Base-by-base conservation (phyloP, 352 stramenopile species). In the Phytophthora pini region DNA sequence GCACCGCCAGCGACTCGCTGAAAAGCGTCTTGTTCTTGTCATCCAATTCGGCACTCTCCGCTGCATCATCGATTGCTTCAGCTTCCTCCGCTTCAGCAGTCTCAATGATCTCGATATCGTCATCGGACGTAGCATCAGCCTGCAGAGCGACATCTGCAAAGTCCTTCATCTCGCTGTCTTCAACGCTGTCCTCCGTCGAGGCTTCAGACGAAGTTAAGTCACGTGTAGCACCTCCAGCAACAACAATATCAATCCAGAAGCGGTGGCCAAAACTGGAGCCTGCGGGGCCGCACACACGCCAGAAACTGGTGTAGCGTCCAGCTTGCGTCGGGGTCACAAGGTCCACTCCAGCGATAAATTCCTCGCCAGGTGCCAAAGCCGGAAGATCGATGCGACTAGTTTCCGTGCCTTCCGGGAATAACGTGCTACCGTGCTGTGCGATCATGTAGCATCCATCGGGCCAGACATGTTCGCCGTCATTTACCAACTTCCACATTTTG, bases 241-340 rank as follows among this genome's bases (percentile, higher is more conserved):
- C 82, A 3, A 79, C 80, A 40, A 97, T 74, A 55, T 96, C 87
- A 27, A 95, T 76, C 89, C 89, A 97, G 63, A 97, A 87, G 2
- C 87, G 84, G 53, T 97, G 86, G 0, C 89, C 89, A 57, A 97
- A 97, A 55, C 78, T 83, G 5, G 69, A 76, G 38, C 76, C 80
- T 2, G 84, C 74, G 0, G 82, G 73, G 26, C 81, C 87, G 46
- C 78, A 86, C 26, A 97, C 70, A 38, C 88, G 87, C 84, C 88
- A 97, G 73, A 93, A 95, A 55, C 83, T 82, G 2, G 87, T 82
- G 76, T 94, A 95, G 22, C 87, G 84, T n/a, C 84, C 79, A 41
- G 74, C 58, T 7, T 70, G 32, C n/a, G 56, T 63, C 0, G 79
- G 76, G 2, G 74, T 66, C 10, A 65, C 50, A 46, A 87, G 47